Evolutionary conservation across 805 yeast genomes (phyloP), one percentile per base, ranked within the genome.

Genomic region (Debaryomyces maramus): DNA sequence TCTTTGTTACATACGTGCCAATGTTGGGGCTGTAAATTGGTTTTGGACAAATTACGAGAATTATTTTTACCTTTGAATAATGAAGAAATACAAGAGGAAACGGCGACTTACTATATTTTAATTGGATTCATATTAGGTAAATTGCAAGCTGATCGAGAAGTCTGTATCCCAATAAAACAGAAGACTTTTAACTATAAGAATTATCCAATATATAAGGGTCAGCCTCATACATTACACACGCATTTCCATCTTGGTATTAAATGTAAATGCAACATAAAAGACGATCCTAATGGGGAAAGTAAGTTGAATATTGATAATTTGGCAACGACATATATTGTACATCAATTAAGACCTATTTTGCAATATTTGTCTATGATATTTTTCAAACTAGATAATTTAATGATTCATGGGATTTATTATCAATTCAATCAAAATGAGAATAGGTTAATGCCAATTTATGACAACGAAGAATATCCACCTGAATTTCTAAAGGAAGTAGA

Each of bases 321-420:
- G 45, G 64, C 54, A 4, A 61, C 68, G 5, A 61, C 58, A 1
- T 65, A 65, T 42, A 44, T 65, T 5, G 45, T 64, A 9, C 72
- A 65, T 46, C 70, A 65, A 44, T 43, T 60, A n/a, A 41, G 41
- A 11, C 70, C 70, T 5, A 58, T 65, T 2, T 55, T 59, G 8
- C 27, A 44, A 21, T 65, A 58, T 41, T 42, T 65, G 21, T 40
- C 50, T 6, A 39, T 31, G 32, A 48, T 61, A 7, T 59, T 63
- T 34, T 35, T 30, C 15, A 42, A 52, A 6, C 45, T 65, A 37
- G 63, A 61, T n/a, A 53, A 38, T 30, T 48, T 65, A 32, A 56
- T 61, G 63, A 48, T 65, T 29, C 68, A 65, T 44, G 70, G 72
- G 3, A 55, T 65, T 19, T 60, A 58, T 42, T 65, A 56, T 49